Conservation (phyloP, 345 rosid genomes). For the Kandelia obovata region DNA sequence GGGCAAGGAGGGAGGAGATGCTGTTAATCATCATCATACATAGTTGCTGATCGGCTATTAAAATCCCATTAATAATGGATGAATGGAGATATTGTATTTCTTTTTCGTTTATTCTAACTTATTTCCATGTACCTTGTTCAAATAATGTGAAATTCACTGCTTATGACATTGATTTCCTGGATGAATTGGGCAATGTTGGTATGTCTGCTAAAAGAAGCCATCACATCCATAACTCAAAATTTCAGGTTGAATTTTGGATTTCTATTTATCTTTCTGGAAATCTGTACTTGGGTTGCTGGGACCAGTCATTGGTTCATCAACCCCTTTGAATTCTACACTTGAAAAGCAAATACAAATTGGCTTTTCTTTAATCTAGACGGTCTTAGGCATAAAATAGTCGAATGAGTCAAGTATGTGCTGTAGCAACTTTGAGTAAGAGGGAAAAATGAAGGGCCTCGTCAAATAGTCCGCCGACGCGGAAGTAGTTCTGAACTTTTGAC, state of each 20-base stretch:
- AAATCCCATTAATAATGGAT: slow-evolving; percentile 33
- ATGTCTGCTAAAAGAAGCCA: background rate
- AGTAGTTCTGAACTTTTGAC: too few relatives aligned
- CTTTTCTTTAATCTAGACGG: too few relatives aligned
- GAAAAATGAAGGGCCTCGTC: too few relatives aligned
- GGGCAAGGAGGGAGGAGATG: slow-evolving; percentile 47
- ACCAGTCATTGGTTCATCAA: too few relatives aligned
- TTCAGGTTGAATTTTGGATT: too few relatives aligned
- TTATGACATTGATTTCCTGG: background rate
- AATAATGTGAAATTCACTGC: slow-evolving; percentile 13
- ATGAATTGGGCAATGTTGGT: background rate
- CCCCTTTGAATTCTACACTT: too few relatives aligned
- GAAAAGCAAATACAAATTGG: too few relatives aligned
- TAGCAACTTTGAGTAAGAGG: too few relatives aligned
- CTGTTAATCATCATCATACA: slow-evolving; percentile 38
- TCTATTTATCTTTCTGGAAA: background rate
- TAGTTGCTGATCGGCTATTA: slow-evolving; percentile 21
- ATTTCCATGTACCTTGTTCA: slow-evolving; percentile 6
- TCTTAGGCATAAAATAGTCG: too few relatives aligned
- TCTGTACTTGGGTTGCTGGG: background rate
- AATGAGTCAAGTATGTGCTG: too few relatives aligned
- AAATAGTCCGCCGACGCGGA: too few relatives aligned
- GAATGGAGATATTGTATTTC: slow-evolving; percentile 21
- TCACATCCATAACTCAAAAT: background rate
- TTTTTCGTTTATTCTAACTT: slow-evolving; percentile 1